Evolutionary conservation across 768 basidiomycete genomes (phyloP), one percentile per base, ranked within the genome.

Genomic region (Gymnopilus junonius): DNA sequence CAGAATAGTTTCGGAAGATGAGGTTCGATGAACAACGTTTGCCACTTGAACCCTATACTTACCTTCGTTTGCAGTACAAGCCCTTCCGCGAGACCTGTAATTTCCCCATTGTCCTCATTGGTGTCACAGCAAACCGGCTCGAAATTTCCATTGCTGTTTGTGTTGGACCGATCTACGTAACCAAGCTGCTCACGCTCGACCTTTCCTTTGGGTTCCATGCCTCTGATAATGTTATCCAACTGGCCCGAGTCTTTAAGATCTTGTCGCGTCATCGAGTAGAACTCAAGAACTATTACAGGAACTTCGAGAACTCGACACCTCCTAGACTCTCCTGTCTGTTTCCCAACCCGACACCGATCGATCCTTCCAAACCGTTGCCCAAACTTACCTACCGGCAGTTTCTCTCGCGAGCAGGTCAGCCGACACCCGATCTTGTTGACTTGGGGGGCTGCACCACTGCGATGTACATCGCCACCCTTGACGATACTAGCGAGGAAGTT

Each of bases 391-490:
- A 65, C 48, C 17, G 35, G 46, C 48, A 57, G 35, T 58, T 55
- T 62, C 46, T 69, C 10, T 25, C 57, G 17, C n/a, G n/a, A n/a
- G 45, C 54, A 7, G 70, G 69, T 31, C 59, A 59, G 25, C 69
- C 64, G 3, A 46, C 62, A 21, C 57, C 66, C 8, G 37, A 14
- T 64, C 46, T 65, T 53, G 27, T 60, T 43, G 59, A 64, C 50
- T 54, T 71, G 50, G 64, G 64, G 29, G 58, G 55, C 29, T 55
- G 37, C 46, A 48, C 42, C 29, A 65, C 68, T 46, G 64, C 62
- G n/a, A 63, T 71, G 34, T 71, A 69, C 25, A 46, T 56, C 51
- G 70, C 68, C 54, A 67, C 63, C 17, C 67, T 68, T 21, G 62
- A 48, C 8, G 65, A 61, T 25, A n/a, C n/a, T n/a, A n/a, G n/a